phyloP scores from a whole-genome alignment of 805 yeast genomes.

The Ogataea populi-albae region DNA sequence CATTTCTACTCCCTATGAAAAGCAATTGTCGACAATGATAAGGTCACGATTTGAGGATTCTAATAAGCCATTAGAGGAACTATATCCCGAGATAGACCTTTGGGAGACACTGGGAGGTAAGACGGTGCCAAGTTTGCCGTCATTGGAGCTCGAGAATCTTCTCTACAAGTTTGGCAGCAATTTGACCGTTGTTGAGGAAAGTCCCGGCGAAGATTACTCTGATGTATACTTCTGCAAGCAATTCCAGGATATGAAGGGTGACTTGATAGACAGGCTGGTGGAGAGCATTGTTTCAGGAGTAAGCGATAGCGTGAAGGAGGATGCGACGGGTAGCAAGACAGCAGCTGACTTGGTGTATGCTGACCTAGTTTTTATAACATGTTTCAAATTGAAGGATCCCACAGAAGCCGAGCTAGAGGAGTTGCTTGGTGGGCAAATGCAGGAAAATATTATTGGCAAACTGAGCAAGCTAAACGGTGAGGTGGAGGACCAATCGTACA shows the following conservation, averaged over 20 bases:
- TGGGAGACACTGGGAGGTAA: constrained; percentile 18
- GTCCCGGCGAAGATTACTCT: constrained; percentile 24
- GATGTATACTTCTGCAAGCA: constrained; percentile 25
- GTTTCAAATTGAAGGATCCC: constrained; percentile 12
- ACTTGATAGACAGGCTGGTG: constrained; percentile 16
- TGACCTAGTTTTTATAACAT: constrained; percentile 17
- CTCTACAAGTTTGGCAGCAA: constrained; percentile 19
- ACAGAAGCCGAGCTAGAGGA: constrained; percentile 7
- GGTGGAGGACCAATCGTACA: constrained; percentile 8
- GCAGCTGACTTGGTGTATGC: constrained; percentile 14
- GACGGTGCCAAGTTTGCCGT: constrained; percentile 22
- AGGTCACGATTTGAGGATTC: constrained; percentile 9
- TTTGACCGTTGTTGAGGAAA: constrained; percentile 12
- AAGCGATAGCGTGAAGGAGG: not conserved
- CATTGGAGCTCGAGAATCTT: constrained; percentile 22
- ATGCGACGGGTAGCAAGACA: not conserved
- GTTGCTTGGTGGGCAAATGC: not conserved
- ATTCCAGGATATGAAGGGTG: constrained; percentile 15
- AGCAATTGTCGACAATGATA: constrained; percentile 10
- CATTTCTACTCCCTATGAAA: constrained; percentile 9
- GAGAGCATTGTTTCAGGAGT: not conserved
- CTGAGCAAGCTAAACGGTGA: constrained; percentile 7
- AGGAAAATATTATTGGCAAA: constrained; percentile 1
- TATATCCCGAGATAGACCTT: constrained; percentile 20
- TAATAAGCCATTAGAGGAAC: not conserved